Evolutionary conservation across 495 filamentous ascomycete genomes (phyloP).

Genomic region (Usnea hakonensis): DNA sequence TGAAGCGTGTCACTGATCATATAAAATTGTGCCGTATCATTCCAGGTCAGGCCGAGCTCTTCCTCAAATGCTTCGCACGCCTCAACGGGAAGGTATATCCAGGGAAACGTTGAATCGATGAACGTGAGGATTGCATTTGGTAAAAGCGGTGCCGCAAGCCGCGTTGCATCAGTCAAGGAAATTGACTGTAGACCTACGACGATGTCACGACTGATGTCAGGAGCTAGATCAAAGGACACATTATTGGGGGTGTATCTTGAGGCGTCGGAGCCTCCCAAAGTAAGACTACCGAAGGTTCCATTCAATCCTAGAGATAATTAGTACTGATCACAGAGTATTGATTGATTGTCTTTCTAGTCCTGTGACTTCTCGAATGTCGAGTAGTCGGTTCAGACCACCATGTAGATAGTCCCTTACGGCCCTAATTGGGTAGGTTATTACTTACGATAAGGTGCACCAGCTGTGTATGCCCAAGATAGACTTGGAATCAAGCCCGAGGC

Average conservation of each 20-base stretch:
- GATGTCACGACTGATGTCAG: slow-evolving; percentile 43
- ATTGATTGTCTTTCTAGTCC: too few species aligned
- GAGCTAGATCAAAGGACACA: slow-evolving; percentile 40
- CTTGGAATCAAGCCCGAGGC: slow-evolving; percentile 39
- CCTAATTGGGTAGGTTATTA: too few species aligned
- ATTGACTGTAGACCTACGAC: slow-evolving; percentile 42
- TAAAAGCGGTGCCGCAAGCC: background rate
- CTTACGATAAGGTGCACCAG: slow-evolving; percentile 44
- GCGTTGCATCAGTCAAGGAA: slow-evolving; percentile 22
- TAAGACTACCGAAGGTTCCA: slow-evolving; percentile 41
- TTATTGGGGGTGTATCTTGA: slow-evolving; percentile 41
- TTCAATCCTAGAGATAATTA: slow-evolving; percentile 30
- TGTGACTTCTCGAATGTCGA: too few species aligned
- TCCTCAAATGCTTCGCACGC: slow-evolving; percentile 46
- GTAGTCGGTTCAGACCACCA: too few species aligned
- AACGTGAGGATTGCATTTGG: slow-evolving; percentile 22
- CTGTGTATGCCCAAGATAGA: slow-evolving; percentile 46
- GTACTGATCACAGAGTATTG: background rate
- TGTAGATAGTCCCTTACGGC: too few species aligned
- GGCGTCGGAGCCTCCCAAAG: slow-evolving; percentile 48
- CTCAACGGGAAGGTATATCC: slow-evolving; percentile 45
- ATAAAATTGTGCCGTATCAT: slow-evolving; percentile 38
- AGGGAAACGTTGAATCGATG: slow-evolving; percentile 47
- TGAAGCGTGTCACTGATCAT: slow-evolving; percentile 42
- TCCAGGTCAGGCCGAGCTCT: slow-evolving; percentile 41